These are phyloP conservation scores for thale cress (Arabidopsis thaliana) DNA, from an alignment of 345 rosid species.

Conservation along the genomic window TAIR10.1 NC_003076.8:10321001-10321500, in stretches of 20 bases:
- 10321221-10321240: constrained; percentile 84
- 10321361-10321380: constrained; percentile 51
- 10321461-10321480: constrained; percentile 52
- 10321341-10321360: neutral
- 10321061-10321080: constrained; percentile 83
- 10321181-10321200: constrained; percentile 17
- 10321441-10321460: constrained; percentile 62
- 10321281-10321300: constrained; percentile 97
- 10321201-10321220: constrained; percentile 52
- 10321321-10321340: neutral
- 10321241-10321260: constrained; percentile 85
- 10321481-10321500: constrained; percentile 44
- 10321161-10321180: neutral
- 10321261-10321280: constrained; percentile 81
- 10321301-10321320: constrained; percentile 55
- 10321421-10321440: constrained; percentile 46
- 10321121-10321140: constrained; percentile 26
- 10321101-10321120: constrained; percentile 71
- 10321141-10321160: constrained; percentile 6
- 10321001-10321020: constrained; percentile 72
- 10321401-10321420: constrained; percentile 46
- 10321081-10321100: constrained; percentile 70
- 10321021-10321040: constrained; percentile 76
- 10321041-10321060: constrained; percentile 68
- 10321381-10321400: constrained; percentile 77